Conservation (phyloP, 2,329 filamentous ascomycete genomes). For the Trichoderma endophyticum region DNA sequence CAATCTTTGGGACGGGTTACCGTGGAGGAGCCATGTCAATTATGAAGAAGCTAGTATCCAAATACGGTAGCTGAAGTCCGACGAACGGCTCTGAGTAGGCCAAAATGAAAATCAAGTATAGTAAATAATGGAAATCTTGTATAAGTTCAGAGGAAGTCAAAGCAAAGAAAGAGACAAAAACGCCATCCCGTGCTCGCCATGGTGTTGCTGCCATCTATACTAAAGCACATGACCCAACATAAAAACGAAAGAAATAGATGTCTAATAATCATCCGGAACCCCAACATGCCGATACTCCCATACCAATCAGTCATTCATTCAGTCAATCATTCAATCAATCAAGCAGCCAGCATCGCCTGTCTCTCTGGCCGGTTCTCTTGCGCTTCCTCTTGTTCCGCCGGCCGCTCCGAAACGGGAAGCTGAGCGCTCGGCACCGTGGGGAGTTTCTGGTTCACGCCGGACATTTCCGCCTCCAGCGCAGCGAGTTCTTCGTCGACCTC, state of each 20-base stretch:
- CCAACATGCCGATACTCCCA: background rate
- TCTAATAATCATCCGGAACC: background rate
- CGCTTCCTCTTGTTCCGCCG: constrained; percentile 19
- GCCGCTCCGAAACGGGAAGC: constrained; percentile 29
- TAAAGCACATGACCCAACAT: background rate
- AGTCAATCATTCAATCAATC: background rate
- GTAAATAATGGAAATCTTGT: background rate
- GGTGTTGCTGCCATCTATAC: constrained; percentile 17
- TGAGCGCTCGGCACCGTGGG: constrained; percentile 34
- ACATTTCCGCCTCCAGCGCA: constrained; percentile 59
- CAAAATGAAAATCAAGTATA: constrained; percentile 7
- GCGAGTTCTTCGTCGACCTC: constrained; percentile 96
- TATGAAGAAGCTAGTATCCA: constrained; percentile 69
- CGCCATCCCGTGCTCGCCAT: constrained; percentile 18
- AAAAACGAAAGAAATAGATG: background rate
- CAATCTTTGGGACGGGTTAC: constrained; percentile 80
- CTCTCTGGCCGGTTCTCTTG: constrained; percentile 32
- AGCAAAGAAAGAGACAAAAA: background rate
- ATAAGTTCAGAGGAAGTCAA: background rate
- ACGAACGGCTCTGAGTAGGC: background rate
- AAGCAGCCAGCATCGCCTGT: constrained; percentile 41
- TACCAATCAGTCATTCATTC: background rate
- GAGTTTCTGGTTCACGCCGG: constrained; percentile 26
- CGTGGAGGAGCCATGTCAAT: constrained; percentile 71
- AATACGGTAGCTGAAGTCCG: constrained; percentile 54